Percentiles rank a stretch among this genome's conserved stretches.
Evolutionary conservation across 2,329 filamentous ascomycete genomes (phyloP).

Genomic region (Talaromyces piceae): DNA sequence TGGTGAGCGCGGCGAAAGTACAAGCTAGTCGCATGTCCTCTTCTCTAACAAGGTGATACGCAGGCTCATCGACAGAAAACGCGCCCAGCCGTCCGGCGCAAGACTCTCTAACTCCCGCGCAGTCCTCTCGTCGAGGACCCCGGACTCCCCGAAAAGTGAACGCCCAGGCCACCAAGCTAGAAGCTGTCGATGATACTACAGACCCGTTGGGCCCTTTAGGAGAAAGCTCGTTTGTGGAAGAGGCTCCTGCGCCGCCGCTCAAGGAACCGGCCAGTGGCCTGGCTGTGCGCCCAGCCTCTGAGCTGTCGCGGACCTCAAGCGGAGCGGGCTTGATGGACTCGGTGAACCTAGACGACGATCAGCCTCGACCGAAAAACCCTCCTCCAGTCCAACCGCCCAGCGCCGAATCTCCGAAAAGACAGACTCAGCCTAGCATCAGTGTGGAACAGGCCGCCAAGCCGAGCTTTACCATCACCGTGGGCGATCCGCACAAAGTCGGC

Average conservation of each 20-base stretch:
- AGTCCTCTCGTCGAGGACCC: constrained; percentile 43
- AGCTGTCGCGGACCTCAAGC: constrained; percentile 41
- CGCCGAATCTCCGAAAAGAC: constrained; percentile 40
- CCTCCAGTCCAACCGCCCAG: constrained; percentile 51
- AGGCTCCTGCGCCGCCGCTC: constrained; percentile 52
- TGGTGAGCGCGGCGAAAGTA: constrained; percentile 19
- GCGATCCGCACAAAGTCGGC: constrained; percentile 95
- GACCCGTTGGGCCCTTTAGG: constrained; percentile 57
- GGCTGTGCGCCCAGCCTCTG: constrained; percentile 30
- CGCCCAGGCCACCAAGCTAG: constrained; percentile 54
- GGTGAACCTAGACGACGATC: constrained; percentile 64
- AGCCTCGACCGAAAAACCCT: constrained; percentile 56
- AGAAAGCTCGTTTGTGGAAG: constrained; percentile 41
- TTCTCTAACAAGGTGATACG: constrained; percentile 7
- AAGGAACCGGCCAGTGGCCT: constrained; percentile 45
- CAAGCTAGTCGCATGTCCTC: background rate
- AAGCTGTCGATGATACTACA: constrained; percentile 55
- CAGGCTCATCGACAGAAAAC: constrained; percentile 16
- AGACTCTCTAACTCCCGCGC: constrained; percentile 35
- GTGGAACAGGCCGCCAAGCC: constrained; percentile 92
- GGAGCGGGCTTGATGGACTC: constrained; percentile 52
- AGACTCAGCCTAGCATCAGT: constrained; percentile 70
- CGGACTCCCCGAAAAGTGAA: constrained; percentile 51
- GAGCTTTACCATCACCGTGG: constrained; percentile 80
- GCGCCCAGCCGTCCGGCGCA: constrained; percentile 24